phyloP scores from a whole-genome alignment of 805 yeast species.

The Candida andamanensis region DNA sequence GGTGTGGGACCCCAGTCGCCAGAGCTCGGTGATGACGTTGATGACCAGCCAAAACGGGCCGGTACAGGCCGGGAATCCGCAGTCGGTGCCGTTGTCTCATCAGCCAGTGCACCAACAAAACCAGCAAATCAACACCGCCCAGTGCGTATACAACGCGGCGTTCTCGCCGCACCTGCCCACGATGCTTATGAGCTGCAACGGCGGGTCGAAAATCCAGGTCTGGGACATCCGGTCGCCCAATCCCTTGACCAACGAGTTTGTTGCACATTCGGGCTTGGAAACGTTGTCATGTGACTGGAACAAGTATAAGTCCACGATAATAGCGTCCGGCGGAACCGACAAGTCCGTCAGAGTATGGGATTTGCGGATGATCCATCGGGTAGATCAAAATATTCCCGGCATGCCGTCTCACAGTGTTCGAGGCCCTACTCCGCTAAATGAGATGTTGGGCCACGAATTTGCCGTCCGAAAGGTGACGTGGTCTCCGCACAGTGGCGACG shows the following conservation, averaged over 20 bases:
- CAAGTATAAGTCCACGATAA: slow-evolving; percentile 71
- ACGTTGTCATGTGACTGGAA: slow-evolving; percentile 83
- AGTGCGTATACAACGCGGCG: slow-evolving; percentile 73
- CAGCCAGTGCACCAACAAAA: slow-evolving; percentile 26
- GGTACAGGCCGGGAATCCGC: slow-evolving; percentile 22
- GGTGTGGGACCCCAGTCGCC: slow-evolving; percentile 66
- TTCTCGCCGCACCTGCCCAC: slow-evolving; percentile 84
- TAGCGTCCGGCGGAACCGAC: slow-evolving; percentile 93
- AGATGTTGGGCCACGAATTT: slow-evolving; percentile 79
- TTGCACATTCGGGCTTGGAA: slow-evolving; percentile 80
- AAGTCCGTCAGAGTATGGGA: slow-evolving; percentile 85
- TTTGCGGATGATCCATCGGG: slow-evolving; percentile 55
- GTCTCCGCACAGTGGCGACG: slow-evolving; percentile 82
- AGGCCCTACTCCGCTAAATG: slow-evolving; percentile 69
- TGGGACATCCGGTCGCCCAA: slow-evolving; percentile 77
- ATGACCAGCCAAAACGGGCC: slow-evolving; percentile 21
- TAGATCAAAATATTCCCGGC: slow-evolving; percentile 28
- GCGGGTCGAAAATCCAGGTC: slow-evolving; percentile 65
- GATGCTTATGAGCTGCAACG: slow-evolving; percentile 63
- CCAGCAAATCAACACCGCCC: slow-evolving; percentile 32
- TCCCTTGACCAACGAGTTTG: slow-evolving; percentile 54
- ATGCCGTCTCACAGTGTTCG: slow-evolving; percentile 38
- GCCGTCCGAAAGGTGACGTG: slow-evolving; percentile 80
- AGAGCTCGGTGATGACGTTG: slow-evolving; percentile 53
- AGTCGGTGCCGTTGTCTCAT: slow-evolving; percentile 27